These are phyloP conservation scores for Diutina scorzettiae DNA, from an alignment of 1,139 yeast genomes.

Conservation along the genomic window DNA sequence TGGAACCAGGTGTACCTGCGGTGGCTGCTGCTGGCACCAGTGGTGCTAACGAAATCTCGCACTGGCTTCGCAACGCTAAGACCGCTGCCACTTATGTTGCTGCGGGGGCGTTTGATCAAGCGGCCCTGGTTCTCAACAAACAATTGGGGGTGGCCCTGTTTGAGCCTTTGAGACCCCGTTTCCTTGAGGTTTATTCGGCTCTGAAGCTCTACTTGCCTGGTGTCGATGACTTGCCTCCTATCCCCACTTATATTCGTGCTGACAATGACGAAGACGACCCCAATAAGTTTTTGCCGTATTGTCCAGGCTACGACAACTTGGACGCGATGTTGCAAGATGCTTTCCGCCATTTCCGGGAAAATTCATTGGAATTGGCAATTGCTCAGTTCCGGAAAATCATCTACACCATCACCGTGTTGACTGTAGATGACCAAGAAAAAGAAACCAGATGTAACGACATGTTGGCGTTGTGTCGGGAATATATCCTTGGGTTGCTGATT, in stretches of 20 bases:
- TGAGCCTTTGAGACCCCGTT: constrained; percentile 76
- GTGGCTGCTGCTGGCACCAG: constrained; percentile 19
- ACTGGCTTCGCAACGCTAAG: constrained; percentile 84
- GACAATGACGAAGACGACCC: constrained; percentile 51
- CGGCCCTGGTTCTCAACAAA: constrained; percentile 81
- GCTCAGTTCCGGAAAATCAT: constrained; percentile 67
- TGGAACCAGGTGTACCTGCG: constrained; percentile 16
- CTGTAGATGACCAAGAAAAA: constrained; percentile 64
- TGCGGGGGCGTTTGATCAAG: constrained; percentile 93
- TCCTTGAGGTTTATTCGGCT: constrained; percentile 72
- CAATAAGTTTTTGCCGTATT: constrained; percentile 43
- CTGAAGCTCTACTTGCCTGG: constrained; percentile 70
- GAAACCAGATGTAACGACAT: constrained; percentile 67
- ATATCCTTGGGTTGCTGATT: constrained; percentile 81
- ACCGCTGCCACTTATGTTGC: constrained; percentile 91
- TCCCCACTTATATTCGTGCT: constrained; percentile 55
- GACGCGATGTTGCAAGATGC: constrained; percentile 60
- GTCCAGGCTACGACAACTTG: constrained; percentile 68
- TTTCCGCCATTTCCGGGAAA: constrained; percentile 70
- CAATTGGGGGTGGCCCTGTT: constrained; percentile 81
- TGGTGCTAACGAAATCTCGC: constrained; percentile 45
- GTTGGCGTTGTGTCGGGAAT: constrained; percentile 70
- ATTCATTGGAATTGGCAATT: constrained; percentile 74
- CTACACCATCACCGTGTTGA: constrained; percentile 60
- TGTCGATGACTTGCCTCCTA: constrained; percentile 55